Base-by-base conservation (phyloP, 257 asterid genomes). In the Agastache rugosa region DNA sequence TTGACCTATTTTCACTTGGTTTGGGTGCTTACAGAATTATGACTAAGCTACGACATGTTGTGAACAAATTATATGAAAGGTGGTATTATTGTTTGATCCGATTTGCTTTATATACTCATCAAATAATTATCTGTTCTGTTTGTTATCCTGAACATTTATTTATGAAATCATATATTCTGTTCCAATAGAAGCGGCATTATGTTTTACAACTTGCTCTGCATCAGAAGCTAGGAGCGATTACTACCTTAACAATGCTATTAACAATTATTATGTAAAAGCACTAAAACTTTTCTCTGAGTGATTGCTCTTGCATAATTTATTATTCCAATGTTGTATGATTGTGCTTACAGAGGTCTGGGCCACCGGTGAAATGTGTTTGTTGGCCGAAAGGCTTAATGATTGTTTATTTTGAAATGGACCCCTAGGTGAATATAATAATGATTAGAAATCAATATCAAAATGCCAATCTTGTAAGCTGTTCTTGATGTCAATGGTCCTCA, bases 321-420 rank as follows among this genome's bases (percentile, higher is more conserved):
- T 51, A 0, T n/a, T 12, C 22, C 7, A 50, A 61, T 64, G 31
- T 27, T 70, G 61, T 15, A 29, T 39, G 62, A 53, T 69, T 59
- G 50, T 11, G 71, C 69, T 69, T 60, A 45, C 59, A 39, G 72
- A 69, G 10, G 66, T 72, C 45, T 63, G 79, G 78, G 63, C 51
- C 27, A 37, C 71, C 59, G 12, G 14, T 31, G 37, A 53, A 71
- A 75, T 69, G 67, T 25, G 48, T 73, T 37, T 82, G 83, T 59
- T 71, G 47, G 54, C 77, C 58, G 69, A 44, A 67, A 61, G 70
- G 75, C 63, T 63, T 42, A 25, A 47, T 70, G 59, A 58, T 63
- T 74, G 34, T 77, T 64, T 75, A 45, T 55, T 45, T 62, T 67
- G 79, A 63, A 74, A 77, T 42, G 80, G 77, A 51, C 74, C 78